phyloP scores from a whole-genome alignment of 2,329 filamentous ascomycete genomes.

The Tothia fuscella region DNA sequence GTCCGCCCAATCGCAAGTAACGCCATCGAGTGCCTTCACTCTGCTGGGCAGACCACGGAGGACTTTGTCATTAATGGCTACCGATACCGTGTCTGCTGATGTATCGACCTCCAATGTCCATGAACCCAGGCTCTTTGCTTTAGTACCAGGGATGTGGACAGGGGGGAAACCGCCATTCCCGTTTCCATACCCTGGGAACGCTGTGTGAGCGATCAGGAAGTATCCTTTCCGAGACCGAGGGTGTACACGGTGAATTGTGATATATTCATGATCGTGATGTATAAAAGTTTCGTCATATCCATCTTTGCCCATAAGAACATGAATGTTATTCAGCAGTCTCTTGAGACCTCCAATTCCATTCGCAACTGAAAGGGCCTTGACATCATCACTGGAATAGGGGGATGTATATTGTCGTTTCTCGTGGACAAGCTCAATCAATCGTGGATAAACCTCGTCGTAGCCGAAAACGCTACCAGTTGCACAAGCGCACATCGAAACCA shows the following conservation, averaged over 20 bases:
- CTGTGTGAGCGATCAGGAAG: slow-evolving; percentile 91
- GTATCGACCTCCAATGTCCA: slow-evolving; percentile 87
- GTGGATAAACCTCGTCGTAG: slow-evolving; percentile 92
- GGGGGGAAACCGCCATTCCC: slow-evolving; percentile 71
- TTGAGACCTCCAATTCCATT: slow-evolving; percentile 84
- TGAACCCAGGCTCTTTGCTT: slow-evolving; percentile 73
- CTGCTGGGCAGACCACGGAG: slow-evolving; percentile 76
- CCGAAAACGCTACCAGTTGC: slow-evolving; percentile 95
- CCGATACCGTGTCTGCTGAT: slow-evolving; percentile 54
- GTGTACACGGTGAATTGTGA: slow-evolving; percentile 91
- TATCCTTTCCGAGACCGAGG: slow-evolving; percentile 86
- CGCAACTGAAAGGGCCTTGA: slow-evolving; percentile 57
- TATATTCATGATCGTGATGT: slow-evolving; percentile 90
- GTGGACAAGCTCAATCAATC: slow-evolving; percentile 81
- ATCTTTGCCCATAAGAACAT: slow-evolving; percentile 89
- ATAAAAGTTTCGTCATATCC: slow-evolving; percentile 93
- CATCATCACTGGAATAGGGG: slow-evolving; percentile 49
- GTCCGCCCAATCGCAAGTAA: slow-evolving; percentile 58
- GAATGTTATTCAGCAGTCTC: slow-evolving; percentile 87
- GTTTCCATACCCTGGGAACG: slow-evolving; percentile 81
- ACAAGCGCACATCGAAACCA: slow-evolving; percentile 92
- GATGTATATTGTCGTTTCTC: slow-evolving; percentile 79
- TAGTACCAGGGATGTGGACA: slow-evolving; percentile 71
- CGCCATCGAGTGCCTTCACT: slow-evolving; percentile 60
- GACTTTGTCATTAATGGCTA: slow-evolving; percentile 55